Conservation (phyloP, 2,329 filamentous ascomycete genomes). For the Cladosporium sphaerospermum region DNA sequence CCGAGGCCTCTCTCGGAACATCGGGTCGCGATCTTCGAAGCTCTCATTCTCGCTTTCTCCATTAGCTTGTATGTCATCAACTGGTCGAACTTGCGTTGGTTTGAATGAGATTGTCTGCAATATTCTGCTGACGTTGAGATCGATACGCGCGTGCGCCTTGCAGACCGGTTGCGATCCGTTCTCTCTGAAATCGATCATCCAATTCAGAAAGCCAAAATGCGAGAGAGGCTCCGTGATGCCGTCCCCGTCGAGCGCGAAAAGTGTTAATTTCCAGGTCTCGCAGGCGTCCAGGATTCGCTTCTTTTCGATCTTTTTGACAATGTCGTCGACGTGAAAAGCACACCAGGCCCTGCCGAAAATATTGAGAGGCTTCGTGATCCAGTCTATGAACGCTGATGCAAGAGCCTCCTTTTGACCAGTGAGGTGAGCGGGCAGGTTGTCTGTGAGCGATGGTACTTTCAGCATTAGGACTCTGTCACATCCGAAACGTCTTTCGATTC, state of each 20-base stretch:
- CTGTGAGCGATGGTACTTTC: conserved; percentile 27
- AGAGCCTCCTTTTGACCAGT: conserved; percentile 14
- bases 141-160: conserved; percentile 39
- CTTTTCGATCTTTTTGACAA: conserved; percentile 21
- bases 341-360: conserved; percentile 40
- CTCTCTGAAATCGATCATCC: conserved; percentile 32
- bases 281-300: background rate
- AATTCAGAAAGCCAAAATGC: conserved; percentile 32
- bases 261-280: conserved; percentile 4
- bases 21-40: conserved; percentile 31
- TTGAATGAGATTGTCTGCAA: conserved; percentile 32
- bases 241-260: conserved; percentile 22
- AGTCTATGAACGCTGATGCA: background rate
- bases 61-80: conserved; percentile 30
- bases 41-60: conserved; percentile 27
- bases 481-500: conserved; percentile 27
- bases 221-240: conserved; percentile 13
- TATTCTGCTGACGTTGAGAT: conserved; percentile 38
- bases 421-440: conserved; percentile 12
- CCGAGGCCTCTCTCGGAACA: background rate
- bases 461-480: conserved; percentile 39
- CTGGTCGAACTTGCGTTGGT: conserved; percentile 30
- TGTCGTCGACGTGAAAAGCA: conserved; percentile 32
- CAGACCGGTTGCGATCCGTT: conserved; percentile 34
- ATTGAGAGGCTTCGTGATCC: conserved; percentile 21